Evolutionary conservation across 1,284 basidiomycete genomes (phyloP).

Genomic region (Pholiota adiposa): DNA sequence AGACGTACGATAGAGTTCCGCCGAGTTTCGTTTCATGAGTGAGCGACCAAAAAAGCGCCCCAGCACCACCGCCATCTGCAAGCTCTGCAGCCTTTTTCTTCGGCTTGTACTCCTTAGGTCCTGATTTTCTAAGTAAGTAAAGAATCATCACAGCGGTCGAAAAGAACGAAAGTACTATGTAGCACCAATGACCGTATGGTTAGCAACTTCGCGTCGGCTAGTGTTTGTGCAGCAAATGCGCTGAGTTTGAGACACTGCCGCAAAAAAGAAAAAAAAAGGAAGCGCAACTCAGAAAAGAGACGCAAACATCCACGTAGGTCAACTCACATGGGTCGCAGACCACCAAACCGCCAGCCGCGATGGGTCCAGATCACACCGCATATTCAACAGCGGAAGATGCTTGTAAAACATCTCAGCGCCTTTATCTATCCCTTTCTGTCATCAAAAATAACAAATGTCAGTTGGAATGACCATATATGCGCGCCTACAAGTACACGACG

Average conservation of each 20-base stretch:
- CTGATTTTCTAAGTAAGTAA: conserved; percentile 30
- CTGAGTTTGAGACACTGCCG: conserved; percentile 54
- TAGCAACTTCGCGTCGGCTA: conserved; percentile 50
- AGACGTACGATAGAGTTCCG: conserved; percentile 48
- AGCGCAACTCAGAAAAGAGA: no score
- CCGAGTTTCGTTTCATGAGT: conserved; percentile 50
- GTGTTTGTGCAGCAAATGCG: conserved; percentile 54
- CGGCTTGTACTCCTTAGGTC: conserved; percentile 56
- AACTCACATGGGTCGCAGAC: conserved; percentile 50
- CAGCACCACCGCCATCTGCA: conserved; percentile 45
- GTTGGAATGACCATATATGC: no score
- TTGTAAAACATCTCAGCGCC: conserved; percentile 63
- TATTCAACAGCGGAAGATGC: conserved; percentile 65
- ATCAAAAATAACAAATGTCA: not conserved
- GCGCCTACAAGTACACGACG: no score
- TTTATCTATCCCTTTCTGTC: conserved; percentile 50
- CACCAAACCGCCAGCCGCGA: conserved; percentile 60
- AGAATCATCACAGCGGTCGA: not conserved
- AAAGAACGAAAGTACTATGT: conserved; percentile 42
- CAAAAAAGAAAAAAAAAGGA: not conserved
- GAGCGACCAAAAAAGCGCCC: conserved; percentile 54
- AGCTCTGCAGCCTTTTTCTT: conserved; percentile 45
- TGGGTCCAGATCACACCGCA: conserved; percentile 64
- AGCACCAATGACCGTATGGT: conserved; percentile 47
- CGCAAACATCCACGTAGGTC: no score